Percentiles rank a stretch among this genome's conserved stretches.
Conservation (phyloP, 2,329 filamentous ascomycete species). For the Phyllachora maydis region DNA sequence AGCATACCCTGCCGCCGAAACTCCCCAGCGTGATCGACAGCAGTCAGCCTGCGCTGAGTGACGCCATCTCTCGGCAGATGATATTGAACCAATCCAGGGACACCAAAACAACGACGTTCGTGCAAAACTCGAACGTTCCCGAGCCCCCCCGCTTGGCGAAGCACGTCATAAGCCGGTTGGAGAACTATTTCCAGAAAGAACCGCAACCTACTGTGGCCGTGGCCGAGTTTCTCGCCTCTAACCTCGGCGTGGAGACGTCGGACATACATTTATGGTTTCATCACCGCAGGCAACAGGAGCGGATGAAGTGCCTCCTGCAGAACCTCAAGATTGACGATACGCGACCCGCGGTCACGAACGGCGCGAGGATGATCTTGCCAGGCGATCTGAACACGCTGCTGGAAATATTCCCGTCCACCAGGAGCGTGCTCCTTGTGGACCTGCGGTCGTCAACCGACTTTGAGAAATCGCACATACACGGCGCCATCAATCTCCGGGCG, state of each 20-base stretch:
- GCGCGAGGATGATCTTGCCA: constrained; percentile 26
- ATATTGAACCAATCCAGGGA: constrained; percentile 23
- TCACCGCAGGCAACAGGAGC: constrained; percentile 26
- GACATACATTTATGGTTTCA: constrained; percentile 33
- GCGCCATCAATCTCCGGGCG: constrained; percentile 27
- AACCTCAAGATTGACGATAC: constrained; percentile 18
- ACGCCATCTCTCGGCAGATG: constrained; percentile 16
- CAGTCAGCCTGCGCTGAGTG: constrained; percentile 6
- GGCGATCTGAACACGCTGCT: constrained; percentile 27
- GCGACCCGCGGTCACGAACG: constrained; percentile 9
- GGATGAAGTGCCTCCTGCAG: constrained; percentile 21
- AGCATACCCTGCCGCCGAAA: constrained; percentile 5
- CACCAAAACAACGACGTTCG: constrained; percentile 16
- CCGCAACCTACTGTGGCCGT: constrained; percentile 25
- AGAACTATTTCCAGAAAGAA: constrained; percentile 28
- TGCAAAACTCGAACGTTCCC: constrained; percentile 12
- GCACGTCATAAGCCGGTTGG: constrained; percentile 26
- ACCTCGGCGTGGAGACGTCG: constrained; percentile 25
- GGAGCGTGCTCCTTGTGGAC: constrained; percentile 25
- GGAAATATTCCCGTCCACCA: constrained; percentile 22
- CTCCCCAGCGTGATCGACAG: constrained; percentile 1
- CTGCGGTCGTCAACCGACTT: constrained; percentile 24
- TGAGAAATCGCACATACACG: constrained; percentile 26
- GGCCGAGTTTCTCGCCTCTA: constrained; percentile 31
- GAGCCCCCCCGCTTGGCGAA: constrained; percentile 23